These are phyloP conservation scores for Globisporangium mamillatum DNA, from an alignment of 352 stramenopile species.

Conservation along the genomic window DNA sequence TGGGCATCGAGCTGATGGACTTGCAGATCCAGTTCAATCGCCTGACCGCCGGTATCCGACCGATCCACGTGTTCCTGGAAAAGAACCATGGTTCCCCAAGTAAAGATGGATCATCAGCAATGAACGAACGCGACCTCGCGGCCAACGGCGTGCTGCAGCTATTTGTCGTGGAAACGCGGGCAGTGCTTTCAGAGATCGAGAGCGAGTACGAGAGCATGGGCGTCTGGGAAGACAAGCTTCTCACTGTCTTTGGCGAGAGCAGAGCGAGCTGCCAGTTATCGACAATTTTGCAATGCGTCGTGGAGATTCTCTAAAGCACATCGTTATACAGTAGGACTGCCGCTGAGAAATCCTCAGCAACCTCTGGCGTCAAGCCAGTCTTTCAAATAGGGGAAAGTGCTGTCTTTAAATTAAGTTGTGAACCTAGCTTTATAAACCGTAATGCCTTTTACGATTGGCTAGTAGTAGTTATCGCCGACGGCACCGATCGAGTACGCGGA, in stretches of 20 bases:
- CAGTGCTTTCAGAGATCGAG: conserved; percentile 43
- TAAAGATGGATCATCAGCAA: neutral
- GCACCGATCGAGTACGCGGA: conserved; percentile 52
- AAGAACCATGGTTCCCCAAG: neutral
- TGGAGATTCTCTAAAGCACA: conserved; percentile 26
- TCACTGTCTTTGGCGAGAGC: conserved; percentile 64
- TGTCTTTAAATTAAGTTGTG: conserved; percentile 11
- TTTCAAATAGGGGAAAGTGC: neutral
- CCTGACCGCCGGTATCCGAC: conserved; percentile 39
- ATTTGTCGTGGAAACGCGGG: conserved; percentile 44
- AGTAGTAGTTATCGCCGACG: conserved; percentile 43
- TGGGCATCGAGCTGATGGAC: conserved; percentile 53
- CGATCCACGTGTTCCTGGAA: conserved; percentile 51
- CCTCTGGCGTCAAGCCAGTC: neutral
- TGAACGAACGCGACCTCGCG: conserved; percentile 31
- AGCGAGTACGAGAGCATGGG: conserved; percentile 64
- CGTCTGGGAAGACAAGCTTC: conserved; percentile 55
- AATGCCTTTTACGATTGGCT: neutral
- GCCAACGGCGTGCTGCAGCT: conserved; percentile 46
- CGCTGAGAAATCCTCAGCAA: neutral
- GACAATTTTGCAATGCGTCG: conserved; percentile 35
- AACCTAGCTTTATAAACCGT: neutral
- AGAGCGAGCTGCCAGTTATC: conserved; percentile 62
- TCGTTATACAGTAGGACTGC: too few relatives aligned
- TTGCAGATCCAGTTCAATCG: conserved; percentile 65